A percentile compares a stretch with the other conserved stretches of the same genome.
Conservation (phyloP, 257 asterid species). For the Nicotiana obtusifolia region DNA sequence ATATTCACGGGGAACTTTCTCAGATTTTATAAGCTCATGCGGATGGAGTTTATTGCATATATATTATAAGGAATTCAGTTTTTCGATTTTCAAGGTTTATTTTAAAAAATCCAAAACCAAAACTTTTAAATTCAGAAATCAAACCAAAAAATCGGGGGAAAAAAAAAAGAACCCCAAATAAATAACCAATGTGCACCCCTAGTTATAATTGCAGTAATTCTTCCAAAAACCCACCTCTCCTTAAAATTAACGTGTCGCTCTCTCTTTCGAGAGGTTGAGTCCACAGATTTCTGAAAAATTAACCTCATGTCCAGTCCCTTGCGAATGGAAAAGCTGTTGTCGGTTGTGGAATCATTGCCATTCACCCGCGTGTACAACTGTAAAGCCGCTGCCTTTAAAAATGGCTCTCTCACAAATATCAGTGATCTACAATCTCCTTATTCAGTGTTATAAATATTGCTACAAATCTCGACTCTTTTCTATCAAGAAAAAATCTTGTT, state of each 20-base stretch:
- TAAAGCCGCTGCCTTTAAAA: neutral
- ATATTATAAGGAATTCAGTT: too few species aligned
- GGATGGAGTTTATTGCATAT: too few species aligned
- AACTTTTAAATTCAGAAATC: too few species aligned
- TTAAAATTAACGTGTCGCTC: neutral
- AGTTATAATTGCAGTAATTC: neutral
- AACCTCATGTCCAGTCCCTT: neutral
- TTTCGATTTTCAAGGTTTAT: too few species aligned
- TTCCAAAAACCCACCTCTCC: neutral
- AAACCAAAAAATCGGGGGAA: too few species aligned
- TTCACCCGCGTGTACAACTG: conserved; percentile 9
- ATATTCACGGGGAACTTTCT: too few species aligned
- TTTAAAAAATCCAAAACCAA: too few species aligned
- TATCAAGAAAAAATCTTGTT: neutral
- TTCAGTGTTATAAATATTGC: neutral
- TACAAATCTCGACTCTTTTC: neutral
- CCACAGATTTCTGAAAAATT: neutral
- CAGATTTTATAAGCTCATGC: too few species aligned
- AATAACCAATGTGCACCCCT: too few species aligned
- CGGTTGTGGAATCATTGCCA: neutral
- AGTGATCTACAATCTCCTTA: neutral
- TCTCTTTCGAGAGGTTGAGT: neutral
- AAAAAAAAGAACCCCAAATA: too few species aligned
- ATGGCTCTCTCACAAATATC: neutral
- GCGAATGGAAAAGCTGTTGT: neutral